Base-by-base conservation (phyloP, 108 stramenopile species). In the Parietichytrium sp. region DNA sequence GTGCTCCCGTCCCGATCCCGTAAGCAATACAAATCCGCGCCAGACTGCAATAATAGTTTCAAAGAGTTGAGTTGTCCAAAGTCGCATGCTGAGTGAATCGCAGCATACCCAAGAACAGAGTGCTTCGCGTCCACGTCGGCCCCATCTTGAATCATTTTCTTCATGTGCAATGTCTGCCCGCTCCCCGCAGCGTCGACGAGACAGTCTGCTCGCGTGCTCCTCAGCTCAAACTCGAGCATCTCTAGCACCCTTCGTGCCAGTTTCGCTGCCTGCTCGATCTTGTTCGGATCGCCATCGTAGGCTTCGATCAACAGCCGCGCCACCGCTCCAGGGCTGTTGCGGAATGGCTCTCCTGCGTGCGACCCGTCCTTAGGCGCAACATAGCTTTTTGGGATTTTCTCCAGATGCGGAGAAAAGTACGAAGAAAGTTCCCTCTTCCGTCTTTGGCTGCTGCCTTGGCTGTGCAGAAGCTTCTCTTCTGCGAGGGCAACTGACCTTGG, bases 161-260 rank as follows among this genome's bases (percentile, higher is more conserved):
- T 0, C 33, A 72, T 33, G 3, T 72, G 36, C 2, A 45, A 33
- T n/a, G 45, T 72, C 20, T 72, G 61, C 6, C 61, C 61, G 8
- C 38, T 23, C 13, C 38, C 61, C 20, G 61, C 61, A 25, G 61
- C 61, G 42, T 72, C 61, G 42, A 72, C 45, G 61, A 72, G 45
- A 13, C 36, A 23, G 42, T 72, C 61, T 13, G 61, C 36, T 6
- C 42, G 33, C 20, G 61, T 33, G 33, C 61, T 72, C 13, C 42
- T 33, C 25, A 72, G 61, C 61, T 72, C 61, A 25, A 45, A 45
- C 61, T 72, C 61, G 33, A 72, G 61, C 61, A 72, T 72, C 20
- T 72, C 61, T 0, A 72, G 38, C 6, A 25, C 25, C 33, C 61
- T 33, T n/a, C 61, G 61, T n/a, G 61, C 61, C 18, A 72, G 61